Percentiles rank a stretch among this genome's conserved stretches.
Conservation (phyloP, 768 basidiomycete species). For the Boletus reticulatus region DNA sequence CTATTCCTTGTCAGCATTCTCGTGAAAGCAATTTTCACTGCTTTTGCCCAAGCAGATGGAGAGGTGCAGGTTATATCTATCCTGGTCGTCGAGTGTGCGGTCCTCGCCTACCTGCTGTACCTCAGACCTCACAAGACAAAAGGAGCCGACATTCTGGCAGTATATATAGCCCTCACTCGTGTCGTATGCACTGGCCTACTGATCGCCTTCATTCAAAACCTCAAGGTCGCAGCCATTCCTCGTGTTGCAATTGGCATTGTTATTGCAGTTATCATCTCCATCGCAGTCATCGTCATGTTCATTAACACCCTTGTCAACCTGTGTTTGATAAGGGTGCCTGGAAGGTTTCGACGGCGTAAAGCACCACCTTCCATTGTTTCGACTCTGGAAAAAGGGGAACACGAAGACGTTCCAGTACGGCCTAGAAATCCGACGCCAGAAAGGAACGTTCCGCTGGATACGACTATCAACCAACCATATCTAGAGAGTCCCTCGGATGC, state of each 20-base stretch:
- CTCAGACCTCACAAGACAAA: constrained; percentile 65
- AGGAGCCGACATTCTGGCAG: constrained; percentile 68
- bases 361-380: constrained; percentile 13
- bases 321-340: constrained; percentile 30
- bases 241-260: constrained; percentile 80
- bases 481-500: constrained; percentile 35
- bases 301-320: constrained; percentile 60
- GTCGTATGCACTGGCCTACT: constrained; percentile 68
- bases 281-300: constrained; percentile 68
- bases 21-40: constrained; percentile 70
- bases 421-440: constrained; percentile 56
- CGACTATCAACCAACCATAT: constrained; percentile 42
- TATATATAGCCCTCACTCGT: constrained; percentile 65
- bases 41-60: constrained; percentile 58
- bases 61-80: constrained; percentile 67
- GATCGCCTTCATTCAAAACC: constrained; percentile 70
- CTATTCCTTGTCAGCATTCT: constrained; percentile 56
- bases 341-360: constrained; percentile 16
- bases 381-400: constrained; percentile 29
- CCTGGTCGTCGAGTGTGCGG: constrained; percentile 62
- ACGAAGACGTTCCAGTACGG: constrained; percentile 29
- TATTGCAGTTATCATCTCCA: constrained; percentile 66
- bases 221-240: constrained; percentile 70
- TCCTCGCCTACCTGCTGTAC: constrained; percentile 50
- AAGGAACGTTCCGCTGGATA: constrained; percentile 40